Evolutionary conservation across 306 rosid species (phyloP).

Genomic region (Dicorynia guianensis): DNA sequence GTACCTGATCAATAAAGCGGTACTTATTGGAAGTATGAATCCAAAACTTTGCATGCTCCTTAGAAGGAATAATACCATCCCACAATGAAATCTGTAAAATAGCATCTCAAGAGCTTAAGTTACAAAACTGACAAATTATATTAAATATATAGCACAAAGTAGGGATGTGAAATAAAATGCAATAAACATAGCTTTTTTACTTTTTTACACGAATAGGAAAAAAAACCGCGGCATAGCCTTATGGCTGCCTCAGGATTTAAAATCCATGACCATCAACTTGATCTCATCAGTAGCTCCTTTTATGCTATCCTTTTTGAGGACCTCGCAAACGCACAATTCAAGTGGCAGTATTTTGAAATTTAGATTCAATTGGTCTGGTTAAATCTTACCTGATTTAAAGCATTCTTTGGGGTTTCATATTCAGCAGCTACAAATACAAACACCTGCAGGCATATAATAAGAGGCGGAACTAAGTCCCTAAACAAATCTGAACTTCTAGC

Average conservation of each 20-base stretch:
- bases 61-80: conserved; percentile 92
- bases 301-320: conserved; percentile 1
- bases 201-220: neutral
- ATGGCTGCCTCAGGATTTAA: neutral
- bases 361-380: conserved; percentile 15
- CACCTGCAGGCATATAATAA: conserved; percentile 57
- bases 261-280: neutral
- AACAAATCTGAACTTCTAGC: conserved; percentile 11
- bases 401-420: conserved; percentile 73
- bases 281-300: neutral
- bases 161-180: conserved; percentile 31
- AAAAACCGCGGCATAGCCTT: neutral
- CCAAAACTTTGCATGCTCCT: conserved; percentile 81
- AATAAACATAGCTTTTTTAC: neutral
- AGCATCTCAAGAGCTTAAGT: conserved; percentile 22
- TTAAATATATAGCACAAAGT: neutral
- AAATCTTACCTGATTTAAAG: conserved; percentile 72
- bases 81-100: conserved; percentile 82
- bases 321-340: conserved; percentile 1
- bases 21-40: conserved; percentile 88
- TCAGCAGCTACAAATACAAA: conserved; percentile 89
- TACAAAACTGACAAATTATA: conserved; percentile 6
- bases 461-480: conserved; percentile 23
- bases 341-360: conserved; percentile 18
- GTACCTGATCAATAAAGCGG: conserved; percentile 79